Percentiles rank a stretch among this genome's conserved stretches.
Evolutionary conservation across 192 early-diverging fungal species (phyloP).

Genomic region (Gigaspora rosea): DNA sequence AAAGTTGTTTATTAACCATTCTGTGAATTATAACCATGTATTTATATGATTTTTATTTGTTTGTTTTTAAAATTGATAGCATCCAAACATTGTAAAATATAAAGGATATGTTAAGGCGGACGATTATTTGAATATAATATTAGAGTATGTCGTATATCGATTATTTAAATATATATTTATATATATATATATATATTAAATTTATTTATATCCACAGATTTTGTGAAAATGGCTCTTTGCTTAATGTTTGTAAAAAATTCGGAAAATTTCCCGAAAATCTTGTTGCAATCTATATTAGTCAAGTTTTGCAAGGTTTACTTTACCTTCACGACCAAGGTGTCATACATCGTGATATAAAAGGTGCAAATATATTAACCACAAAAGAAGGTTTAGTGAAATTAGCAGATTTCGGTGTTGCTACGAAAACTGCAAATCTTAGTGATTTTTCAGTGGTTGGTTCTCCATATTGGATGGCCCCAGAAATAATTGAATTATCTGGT

Average conservation of each 20-base stretch:
- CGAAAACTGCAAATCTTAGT: slow-evolving; percentile 47
- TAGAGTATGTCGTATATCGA: slow-evolving; percentile 90
- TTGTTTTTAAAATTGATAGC: too few relatives aligned
- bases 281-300: slow-evolving; percentile 71
- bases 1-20: slow-evolving; percentile 4
- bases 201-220: slow-evolving; percentile 36
- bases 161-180: too few relatives aligned
- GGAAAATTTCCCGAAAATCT: slow-evolving; percentile 72
- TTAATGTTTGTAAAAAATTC: slow-evolving; percentile 70
- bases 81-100: slow-evolving; percentile 69
- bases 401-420: slow-evolving; percentile 77
- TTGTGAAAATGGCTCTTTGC: slow-evolving; percentile 74
- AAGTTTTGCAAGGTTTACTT: slow-evolving; percentile 83
- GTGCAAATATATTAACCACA: slow-evolving; percentile 71
- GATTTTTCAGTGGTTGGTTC: slow-evolving; percentile 57
- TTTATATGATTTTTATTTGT: slow-evolving; percentile 6
- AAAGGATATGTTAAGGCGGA: slow-evolving; percentile 76
- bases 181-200: too few relatives aligned
- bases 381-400: slow-evolving; percentile 73
- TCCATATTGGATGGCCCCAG: slow-evolving; percentile 81
- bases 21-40: too few relatives aligned
- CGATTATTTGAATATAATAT: slow-evolving; percentile 76
- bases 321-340: slow-evolving; percentile 87
- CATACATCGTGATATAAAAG: slow-evolving; percentile 93
- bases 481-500: slow-evolving; percentile 68